phyloP scores from a whole-genome alignment of 495 filamentous ascomycete genomes.

The Talaromyces ruber region DNA sequence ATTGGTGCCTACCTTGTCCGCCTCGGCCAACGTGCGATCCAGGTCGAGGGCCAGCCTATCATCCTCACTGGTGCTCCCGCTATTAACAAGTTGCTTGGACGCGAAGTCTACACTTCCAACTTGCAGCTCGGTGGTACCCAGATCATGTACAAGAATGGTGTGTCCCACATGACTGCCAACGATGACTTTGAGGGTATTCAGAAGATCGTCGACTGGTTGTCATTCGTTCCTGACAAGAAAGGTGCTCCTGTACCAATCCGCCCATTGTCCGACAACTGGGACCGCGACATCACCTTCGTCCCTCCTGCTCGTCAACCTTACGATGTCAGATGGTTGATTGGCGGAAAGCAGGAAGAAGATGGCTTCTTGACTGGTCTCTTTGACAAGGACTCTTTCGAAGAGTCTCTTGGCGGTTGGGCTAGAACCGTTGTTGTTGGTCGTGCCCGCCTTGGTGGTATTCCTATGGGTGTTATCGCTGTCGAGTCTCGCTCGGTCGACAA shows the following conservation, averaged over 20 bases:
- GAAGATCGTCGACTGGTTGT: constrained; percentile 97
- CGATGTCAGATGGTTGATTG: constrained; percentile 89
- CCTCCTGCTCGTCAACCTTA: constrained; percentile 85
- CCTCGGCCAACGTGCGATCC: constrained; percentile 93
- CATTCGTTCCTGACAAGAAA: constrained; percentile 92
- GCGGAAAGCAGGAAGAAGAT: constrained; percentile 79
- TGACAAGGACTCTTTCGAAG: constrained; percentile 93
- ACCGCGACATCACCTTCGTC: constrained; percentile 79
- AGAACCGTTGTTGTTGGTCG: constrained; percentile 94
- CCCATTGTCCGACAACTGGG: constrained; percentile 80
- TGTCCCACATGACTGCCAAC: constrained; percentile 95
- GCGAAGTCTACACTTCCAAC: constrained; percentile 98
- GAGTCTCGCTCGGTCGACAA: constrained; percentile 96
- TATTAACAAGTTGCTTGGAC: constrained; percentile 95
- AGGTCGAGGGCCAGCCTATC: constrained; percentile 98
- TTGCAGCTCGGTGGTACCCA: constrained; percentile 97
- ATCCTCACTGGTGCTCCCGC: constrained; percentile 96
- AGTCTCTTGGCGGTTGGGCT: constrained; percentile 94
- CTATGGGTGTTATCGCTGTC: constrained; percentile 96
- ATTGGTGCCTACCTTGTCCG: constrained; percentile 98
- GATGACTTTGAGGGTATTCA: constrained; percentile 97
- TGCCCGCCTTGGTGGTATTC: constrained; percentile 93
- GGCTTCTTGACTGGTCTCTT: constrained; percentile 88
- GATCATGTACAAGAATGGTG: constrained; percentile 99
- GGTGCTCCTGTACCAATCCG: constrained; percentile 80